Evolutionary conservation across 768 basidiomycete genomes (phyloP), one percentile per base, ranked within the genome.

Genomic region (Termitomyces sp.): DNA sequence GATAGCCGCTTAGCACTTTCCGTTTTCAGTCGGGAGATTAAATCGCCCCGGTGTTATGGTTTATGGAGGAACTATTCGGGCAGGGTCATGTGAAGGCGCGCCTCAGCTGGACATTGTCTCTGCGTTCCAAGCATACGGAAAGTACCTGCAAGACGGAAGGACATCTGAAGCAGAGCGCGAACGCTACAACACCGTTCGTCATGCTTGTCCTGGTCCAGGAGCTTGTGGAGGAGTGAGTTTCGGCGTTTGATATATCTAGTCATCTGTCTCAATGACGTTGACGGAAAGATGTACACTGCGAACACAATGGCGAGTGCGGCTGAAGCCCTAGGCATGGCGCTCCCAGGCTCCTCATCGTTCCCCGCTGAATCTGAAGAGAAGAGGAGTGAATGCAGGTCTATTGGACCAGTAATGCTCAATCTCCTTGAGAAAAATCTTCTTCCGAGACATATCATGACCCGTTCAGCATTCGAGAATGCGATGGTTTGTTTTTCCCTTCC

Each of bases 281-380:
- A 41, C 37, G 44, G 9, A 13, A 68, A 94, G 93, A 95, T 96
- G 94, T 96, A 96, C 71, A 97, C 94, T 5, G 92, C 93, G 34
- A 99, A 98, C 72, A 98, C 97, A 3, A 98, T 99, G 92, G 93
- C 96, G 5, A 94, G 92, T 62, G 93, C 94, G 14, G 82, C 92
- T 43, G 97, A 99, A 74, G 94, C 90, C 1, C 71, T 99, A 64
- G 97, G 97, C 46, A 99, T 99, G 96, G 84, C 93, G 16, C 74
- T 98, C 9, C 92, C 97, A 8, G 96, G 96, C 29, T 97, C 94
- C n/a, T 95, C 94, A 0, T 95, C 94, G 8, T 98, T 88, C 80
- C 94, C 94, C 6, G 97, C 97, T 36, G 88, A 94, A 69, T 94
- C 91, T 62, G 73, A 80, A 52, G 96, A 98, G 69, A 99, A 99